Evolutionary conservation across 2,329 filamentous ascomycete species (phyloP), one percentile per base, ranked within the genome.

Genomic region (Trichoderma atroviride): DNA sequence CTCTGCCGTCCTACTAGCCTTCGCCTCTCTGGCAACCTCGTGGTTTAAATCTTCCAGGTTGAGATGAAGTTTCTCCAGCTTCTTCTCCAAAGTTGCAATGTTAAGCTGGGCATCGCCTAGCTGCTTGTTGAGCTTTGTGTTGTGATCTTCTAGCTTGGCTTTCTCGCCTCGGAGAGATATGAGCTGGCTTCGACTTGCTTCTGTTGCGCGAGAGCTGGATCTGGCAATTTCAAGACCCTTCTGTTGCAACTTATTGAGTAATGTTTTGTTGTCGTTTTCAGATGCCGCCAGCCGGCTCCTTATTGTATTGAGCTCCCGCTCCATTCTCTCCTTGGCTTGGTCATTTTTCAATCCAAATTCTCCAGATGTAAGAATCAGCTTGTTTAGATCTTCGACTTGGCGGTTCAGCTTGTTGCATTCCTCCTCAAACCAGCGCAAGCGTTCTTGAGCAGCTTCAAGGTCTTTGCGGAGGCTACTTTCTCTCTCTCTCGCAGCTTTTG

Each of bases 241-340:
- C 76, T 98, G 95, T 76, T 98, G 95, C 22, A 99, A 86, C 80
- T 98, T 98, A 82, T 97, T 98, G 73, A 98, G 86, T n/a, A 99
- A 84, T 5, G 94, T 91, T 63, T 93, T 91, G 76, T 98, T 98
- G 81, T 98, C 95, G 75, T 98, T 97, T 78, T 99, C 95, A 0
- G 95, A 98, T 29, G 95, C 96, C 9, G 91, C 87, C 52, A 99
- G 84, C 27, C 95, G 91, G 70, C 94, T 94, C 79, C 96, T 97
- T 74, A 97, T 88, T 0, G 95, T 97, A 27, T 93, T 91, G 7
- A 98, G 86, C 78, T 99, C 96, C 27, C 94, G 89, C 79, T 98
- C 94, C 56, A 97, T 85, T 43, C 96, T 90, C 78, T 97, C 94
- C 79, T 98, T 98, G 72, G 94, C 91, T 77, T 97, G 93, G 75